phyloP scores from a whole-genome alignment of 768 basidiomycete genomes.

The Coprinopsis cinerea region DNA sequence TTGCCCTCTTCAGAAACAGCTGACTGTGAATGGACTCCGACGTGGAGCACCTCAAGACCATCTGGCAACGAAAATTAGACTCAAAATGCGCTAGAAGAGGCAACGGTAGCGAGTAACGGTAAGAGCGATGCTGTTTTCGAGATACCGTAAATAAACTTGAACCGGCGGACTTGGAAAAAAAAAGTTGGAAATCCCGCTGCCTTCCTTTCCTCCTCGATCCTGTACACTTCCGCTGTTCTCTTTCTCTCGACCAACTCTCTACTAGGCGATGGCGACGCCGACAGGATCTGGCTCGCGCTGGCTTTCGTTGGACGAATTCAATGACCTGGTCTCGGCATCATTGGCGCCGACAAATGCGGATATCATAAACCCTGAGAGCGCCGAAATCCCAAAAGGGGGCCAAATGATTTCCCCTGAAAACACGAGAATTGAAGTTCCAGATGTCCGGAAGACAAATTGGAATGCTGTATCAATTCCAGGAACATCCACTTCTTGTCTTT shows the following conservation, averaged over 20 bases:
- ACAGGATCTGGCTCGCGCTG: no score
- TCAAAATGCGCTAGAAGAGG: background rate
- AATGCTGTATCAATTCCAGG: background rate
- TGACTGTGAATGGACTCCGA: no score
- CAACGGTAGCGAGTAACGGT: background rate
- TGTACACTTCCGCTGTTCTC: background rate
- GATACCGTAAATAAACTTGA: background rate
- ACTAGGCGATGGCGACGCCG: no score
- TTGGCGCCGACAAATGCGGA: background rate
- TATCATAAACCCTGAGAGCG: background rate
- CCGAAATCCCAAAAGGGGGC: background rate
- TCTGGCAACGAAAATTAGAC: no score
- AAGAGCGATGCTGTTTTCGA: constrained; percentile 13
- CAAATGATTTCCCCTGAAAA: background rate
- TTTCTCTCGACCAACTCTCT: no score
- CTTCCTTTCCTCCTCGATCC: background rate
- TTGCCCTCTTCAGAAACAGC: no score
- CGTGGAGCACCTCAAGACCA: no score
- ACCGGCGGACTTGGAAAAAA: background rate
- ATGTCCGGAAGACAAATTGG: background rate
- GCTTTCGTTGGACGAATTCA: background rate
- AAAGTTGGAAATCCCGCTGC: background rate
- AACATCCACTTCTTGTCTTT: background rate
- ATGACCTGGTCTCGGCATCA: background rate
- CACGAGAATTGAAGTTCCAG: background rate